These are phyloP conservation scores for Colletotrichum noveboracense DNA, from an alignment of 2,329 filamentous ascomycete species.

Conservation along the genomic window DNA sequence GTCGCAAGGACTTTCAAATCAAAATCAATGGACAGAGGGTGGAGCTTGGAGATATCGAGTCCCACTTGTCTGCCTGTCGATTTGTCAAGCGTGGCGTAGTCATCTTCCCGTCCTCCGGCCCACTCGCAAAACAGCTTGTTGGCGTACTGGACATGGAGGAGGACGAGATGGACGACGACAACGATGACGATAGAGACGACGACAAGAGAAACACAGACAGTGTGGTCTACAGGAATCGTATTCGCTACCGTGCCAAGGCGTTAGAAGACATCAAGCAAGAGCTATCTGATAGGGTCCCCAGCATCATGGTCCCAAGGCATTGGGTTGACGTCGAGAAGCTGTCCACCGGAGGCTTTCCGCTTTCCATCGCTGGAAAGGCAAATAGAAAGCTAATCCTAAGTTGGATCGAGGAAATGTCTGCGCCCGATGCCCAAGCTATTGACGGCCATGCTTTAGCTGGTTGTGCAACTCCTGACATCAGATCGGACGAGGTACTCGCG, in stretches of 20 bases:
- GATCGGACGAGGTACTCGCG: neutral
- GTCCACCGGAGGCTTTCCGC: neutral
- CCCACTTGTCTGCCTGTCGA: neutral
- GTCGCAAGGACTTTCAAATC: slow-evolving; percentile 27
- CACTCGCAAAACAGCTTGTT: neutral
- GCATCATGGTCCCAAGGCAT: neutral
- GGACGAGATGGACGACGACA: neutral
- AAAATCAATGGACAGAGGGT: slow-evolving; percentile 28
- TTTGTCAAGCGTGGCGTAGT: neutral
- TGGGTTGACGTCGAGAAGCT: neutral
- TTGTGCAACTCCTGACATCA: neutral
- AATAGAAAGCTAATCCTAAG: neutral
- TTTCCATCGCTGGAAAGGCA: neutral
- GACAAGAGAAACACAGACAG: neutral
- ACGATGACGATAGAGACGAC: neutral
- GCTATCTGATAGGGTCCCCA: neutral
- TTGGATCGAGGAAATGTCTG: neutral
- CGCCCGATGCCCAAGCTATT: neutral
- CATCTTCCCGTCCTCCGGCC: neutral
- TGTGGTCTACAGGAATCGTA: rapidly evolving
- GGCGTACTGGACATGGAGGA: neutral
- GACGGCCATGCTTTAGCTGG: neutral
- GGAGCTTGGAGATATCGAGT: slow-evolving; percentile 27
- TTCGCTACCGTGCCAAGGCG: neutral
- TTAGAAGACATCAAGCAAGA: neutral